Conservation (phyloP, 495 filamentous ascomycete genomes). For the Aspergillus indologenus region DNA sequence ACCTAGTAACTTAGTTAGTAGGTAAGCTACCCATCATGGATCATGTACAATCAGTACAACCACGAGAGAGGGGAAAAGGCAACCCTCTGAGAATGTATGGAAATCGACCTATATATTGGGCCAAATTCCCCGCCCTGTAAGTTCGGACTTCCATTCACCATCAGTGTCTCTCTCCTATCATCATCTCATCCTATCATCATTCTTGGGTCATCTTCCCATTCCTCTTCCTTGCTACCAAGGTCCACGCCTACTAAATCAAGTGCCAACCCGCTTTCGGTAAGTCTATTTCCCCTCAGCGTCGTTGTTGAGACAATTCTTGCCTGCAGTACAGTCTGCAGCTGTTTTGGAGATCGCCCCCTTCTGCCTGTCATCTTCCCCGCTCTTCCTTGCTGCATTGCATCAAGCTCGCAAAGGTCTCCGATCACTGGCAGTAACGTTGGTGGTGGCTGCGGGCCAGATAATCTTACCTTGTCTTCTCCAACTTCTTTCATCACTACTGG, state of each 20-base stretch:
- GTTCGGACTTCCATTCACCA: slow-evolving; percentile 9
- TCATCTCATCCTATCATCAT: slow-evolving; percentile 15
- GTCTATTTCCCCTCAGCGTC: not conserved
- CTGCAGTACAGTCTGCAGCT: too few species aligned
- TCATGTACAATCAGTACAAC: not conserved
- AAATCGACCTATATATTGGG: slow-evolving; percentile 18
- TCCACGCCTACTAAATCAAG: too few species aligned
- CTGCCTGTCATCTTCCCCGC: slow-evolving; percentile 1
- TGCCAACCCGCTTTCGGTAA: slow-evolving; percentile 17
- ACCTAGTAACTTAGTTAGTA: too few species aligned
- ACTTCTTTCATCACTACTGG: not conserved
- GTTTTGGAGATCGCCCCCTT: too few species aligned
- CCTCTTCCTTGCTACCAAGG: not conserved
- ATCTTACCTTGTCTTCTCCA: not conserved
- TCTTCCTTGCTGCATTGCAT: slow-evolving; percentile 1
- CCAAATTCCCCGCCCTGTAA: slow-evolving; percentile 13
- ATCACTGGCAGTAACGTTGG: not conserved
- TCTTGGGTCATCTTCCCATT: slow-evolving; percentile 4
- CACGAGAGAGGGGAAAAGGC: slow-evolving; percentile 5
- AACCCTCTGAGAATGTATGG: too few species aligned
- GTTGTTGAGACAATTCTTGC: not conserved
- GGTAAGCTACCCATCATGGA: too few species aligned
- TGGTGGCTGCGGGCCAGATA: not conserved
- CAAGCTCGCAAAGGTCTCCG: not conserved
- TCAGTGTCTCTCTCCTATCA: not conserved